These are phyloP conservation scores for Myriosclerotinia curreyana DNA, from an alignment of 2,329 filamentous ascomycete genomes.

Conservation along the genomic window DNA sequence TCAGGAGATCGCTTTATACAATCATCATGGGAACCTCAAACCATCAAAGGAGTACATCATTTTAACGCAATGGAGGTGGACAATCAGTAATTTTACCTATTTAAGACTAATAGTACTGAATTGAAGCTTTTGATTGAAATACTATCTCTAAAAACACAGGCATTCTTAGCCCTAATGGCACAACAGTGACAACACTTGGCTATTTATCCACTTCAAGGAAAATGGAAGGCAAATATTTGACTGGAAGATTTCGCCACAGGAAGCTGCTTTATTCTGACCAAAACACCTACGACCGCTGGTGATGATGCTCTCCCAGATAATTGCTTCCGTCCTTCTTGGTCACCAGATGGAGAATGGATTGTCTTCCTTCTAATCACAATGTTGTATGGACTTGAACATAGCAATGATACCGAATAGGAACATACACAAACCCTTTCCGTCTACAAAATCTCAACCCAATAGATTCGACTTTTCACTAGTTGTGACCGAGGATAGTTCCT, in stretches of 20 bases:
- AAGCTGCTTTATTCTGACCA: slow-evolving; percentile 40
- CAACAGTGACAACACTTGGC: slow-evolving; percentile 39
- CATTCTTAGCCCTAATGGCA: slow-evolving; percentile 43
- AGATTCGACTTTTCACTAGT: slow-evolving; percentile 42
- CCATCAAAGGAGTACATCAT: slow-evolving; percentile 44
- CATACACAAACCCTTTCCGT: slow-evolving; percentile 44
- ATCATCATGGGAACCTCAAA: slow-evolving; percentile 42
- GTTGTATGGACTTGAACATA: slow-evolving; percentile 44
- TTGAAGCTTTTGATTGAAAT: slow-evolving; percentile 40
- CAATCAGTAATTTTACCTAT: slow-evolving; percentile 44
- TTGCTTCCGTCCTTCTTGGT: slow-evolving; percentile 44
- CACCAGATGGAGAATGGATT: slow-evolving; percentile 44
- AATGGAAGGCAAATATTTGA: slow-evolving; percentile 43
- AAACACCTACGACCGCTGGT: slow-evolving; percentile 34
- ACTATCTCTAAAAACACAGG: slow-evolving; percentile 42
- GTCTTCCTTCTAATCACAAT: slow-evolving; percentile 45
- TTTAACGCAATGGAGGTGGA: slow-evolving; percentile 46
- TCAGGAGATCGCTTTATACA: slow-evolving; percentile 35
- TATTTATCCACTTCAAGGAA: slow-evolving; percentile 43
- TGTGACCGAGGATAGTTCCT: slow-evolving; percentile 39
- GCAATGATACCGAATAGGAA: slow-evolving; percentile 43
- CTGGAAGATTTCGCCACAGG: slow-evolving; percentile 42
- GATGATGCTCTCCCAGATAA: slow-evolving; percentile 33
- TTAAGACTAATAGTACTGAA: slow-evolving; percentile 40
- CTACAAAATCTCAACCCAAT: slow-evolving; percentile 43